phyloP scores from a whole-genome alignment of 208 protist genomes.

The Tetramitus jugosus region DNA sequence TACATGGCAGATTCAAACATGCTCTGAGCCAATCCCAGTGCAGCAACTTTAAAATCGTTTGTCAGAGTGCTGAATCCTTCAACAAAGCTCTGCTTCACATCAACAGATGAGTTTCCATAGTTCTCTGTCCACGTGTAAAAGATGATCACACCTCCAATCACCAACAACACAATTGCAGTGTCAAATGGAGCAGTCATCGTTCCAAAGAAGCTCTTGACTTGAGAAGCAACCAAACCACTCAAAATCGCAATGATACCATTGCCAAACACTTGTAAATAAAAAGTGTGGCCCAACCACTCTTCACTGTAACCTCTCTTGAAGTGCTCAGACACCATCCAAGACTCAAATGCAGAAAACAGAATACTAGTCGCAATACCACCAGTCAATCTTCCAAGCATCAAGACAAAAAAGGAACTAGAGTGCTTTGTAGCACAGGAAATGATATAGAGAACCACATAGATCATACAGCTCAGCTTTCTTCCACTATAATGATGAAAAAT shows the following conservation, averaged over 20 bases:
- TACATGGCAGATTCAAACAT: constrained; percentile 75
- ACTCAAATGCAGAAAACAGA: constrained; percentile 71
- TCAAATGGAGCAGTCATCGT: constrained; percentile 42
- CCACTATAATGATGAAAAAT: constrained; percentile 35
- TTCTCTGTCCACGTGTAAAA: constrained; percentile 58
- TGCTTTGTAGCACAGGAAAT: constrained; percentile 43
- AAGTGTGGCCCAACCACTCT: constrained; percentile 48
- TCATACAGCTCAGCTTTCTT: constrained; percentile 34
- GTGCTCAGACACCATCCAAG: constrained; percentile 76
- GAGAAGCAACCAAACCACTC: constrained; percentile 50
- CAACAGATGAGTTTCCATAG: constrained; percentile 47
- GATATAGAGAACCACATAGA: constrained; percentile 46
- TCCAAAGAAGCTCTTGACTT: constrained; percentile 24
- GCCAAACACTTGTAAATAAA: constrained; percentile 44
- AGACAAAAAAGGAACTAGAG: constrained; percentile 30
- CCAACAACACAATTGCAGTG: constrained; percentile 38
- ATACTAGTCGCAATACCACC: constrained; percentile 67
- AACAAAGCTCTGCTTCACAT: constrained; percentile 25
- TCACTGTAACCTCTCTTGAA: constrained; percentile 28
- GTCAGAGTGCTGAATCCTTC: constrained; percentile 24
- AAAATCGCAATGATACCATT: constrained; percentile 62
- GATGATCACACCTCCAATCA: constrained; percentile 29
- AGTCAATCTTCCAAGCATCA: constrained; percentile 61
- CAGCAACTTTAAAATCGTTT: constrained; percentile 34
- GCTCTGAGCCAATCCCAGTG: constrained; percentile 53